These are phyloP conservation scores for Phaffia australis DNA, from an alignment of 768 basidiomycete species.

Conservation along the genomic window DNA sequence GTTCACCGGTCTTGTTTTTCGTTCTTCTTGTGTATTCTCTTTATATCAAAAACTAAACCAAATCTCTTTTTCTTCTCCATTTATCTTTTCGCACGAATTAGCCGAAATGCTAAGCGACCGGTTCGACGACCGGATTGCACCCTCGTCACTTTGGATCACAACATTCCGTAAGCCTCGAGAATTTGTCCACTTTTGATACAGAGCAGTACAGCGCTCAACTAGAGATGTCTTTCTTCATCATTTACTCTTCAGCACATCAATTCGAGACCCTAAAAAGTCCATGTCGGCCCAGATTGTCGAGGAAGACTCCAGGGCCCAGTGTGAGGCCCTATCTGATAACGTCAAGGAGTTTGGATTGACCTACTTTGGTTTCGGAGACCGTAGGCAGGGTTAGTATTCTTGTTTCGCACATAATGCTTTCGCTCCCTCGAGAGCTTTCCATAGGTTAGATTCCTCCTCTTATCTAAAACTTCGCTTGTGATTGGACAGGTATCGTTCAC, in stretches of 20 bases:
- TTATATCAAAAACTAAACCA: neutral
- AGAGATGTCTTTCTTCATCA: slow-evolving; percentile 2
- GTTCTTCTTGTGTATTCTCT: slow-evolving; percentile 22
- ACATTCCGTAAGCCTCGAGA: slow-evolving; percentile 56
- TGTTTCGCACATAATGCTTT: neutral
- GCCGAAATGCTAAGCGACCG: slow-evolving; percentile 59
- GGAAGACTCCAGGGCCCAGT: slow-evolving; percentile 67
- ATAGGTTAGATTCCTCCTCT: neutral
- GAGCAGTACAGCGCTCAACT: neutral
- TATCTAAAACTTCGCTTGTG: slow-evolving; percentile 13
- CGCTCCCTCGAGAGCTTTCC: neutral
- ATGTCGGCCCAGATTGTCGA: slow-evolving; percentile 23
- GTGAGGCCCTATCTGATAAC: slow-evolving; percentile 71
- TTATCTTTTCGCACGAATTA: slow-evolving; percentile 32
- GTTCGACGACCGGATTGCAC: slow-evolving; percentile 82
- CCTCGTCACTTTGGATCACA: slow-evolving; percentile 78
- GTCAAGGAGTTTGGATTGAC: slow-evolving; percentile 85
- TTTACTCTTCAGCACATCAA: slow-evolving; percentile 17
- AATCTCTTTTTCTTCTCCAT: neutral
- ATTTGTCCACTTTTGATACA: neutral
- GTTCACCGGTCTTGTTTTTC: slow-evolving; percentile 33
- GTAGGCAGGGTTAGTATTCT: slow-evolving; percentile 57
- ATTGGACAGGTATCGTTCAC: slow-evolving; percentile 61
- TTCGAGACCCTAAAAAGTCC: slow-evolving; percentile 24
- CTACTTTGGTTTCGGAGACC: slow-evolving; percentile 82